Evolutionary conservation across 768 basidiomycete species (phyloP).

Genomic region (Mycena olivaceomarginata): DNA sequence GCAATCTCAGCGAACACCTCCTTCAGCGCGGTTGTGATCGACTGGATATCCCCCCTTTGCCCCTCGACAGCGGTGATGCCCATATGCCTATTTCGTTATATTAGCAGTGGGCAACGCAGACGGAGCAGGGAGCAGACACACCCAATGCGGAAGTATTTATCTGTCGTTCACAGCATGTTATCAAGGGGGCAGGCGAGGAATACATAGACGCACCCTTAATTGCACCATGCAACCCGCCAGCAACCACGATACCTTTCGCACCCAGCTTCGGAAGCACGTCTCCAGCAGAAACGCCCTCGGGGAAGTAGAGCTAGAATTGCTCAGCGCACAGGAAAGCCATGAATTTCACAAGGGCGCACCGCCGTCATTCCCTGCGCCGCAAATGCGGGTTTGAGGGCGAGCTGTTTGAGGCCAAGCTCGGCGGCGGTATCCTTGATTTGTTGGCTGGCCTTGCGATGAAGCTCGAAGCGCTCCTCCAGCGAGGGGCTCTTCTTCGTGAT

Average conservation of each 20-base stretch:
- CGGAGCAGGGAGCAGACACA: slow-evolving; percentile 52
- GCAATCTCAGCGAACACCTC: slow-evolving; percentile 63
- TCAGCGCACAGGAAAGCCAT: slow-evolving; percentile 12
- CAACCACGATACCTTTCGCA: slow-evolving; percentile 85
- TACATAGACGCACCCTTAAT: slow-evolving; percentile 79
- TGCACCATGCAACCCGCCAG: slow-evolving; percentile 90
- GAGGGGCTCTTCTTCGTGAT: slow-evolving; percentile 81
- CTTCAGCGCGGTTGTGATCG: slow-evolving; percentile 78
- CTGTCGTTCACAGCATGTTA: slow-evolving; percentile 57
- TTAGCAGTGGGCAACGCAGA: slow-evolving; percentile 26
- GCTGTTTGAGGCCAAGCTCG: slow-evolving; percentile 82
- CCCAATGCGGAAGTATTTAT: slow-evolving; percentile 96
- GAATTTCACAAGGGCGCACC: slow-evolving; percentile 55
- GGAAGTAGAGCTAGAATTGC: slow-evolving; percentile 81
- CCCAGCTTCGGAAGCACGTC: slow-evolving; percentile 87
- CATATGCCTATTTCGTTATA: slow-evolving; percentile 81
- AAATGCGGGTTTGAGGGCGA: slow-evolving; percentile 76
- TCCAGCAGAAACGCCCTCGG: slow-evolving; percentile 84
- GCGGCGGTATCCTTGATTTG: slow-evolving; percentile 81
- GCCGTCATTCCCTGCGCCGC: slow-evolving; percentile 98
- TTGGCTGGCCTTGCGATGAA: slow-evolving; percentile 82
- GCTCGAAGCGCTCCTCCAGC: slow-evolving; percentile 85
- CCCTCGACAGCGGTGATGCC: slow-evolving; percentile 87
- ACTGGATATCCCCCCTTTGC: slow-evolving; percentile 85
- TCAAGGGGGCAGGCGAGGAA: neutral